phyloP scores from a whole-genome alignment of 169 alveolate genomes.

The Plasmodium billcollinsi region DNA sequence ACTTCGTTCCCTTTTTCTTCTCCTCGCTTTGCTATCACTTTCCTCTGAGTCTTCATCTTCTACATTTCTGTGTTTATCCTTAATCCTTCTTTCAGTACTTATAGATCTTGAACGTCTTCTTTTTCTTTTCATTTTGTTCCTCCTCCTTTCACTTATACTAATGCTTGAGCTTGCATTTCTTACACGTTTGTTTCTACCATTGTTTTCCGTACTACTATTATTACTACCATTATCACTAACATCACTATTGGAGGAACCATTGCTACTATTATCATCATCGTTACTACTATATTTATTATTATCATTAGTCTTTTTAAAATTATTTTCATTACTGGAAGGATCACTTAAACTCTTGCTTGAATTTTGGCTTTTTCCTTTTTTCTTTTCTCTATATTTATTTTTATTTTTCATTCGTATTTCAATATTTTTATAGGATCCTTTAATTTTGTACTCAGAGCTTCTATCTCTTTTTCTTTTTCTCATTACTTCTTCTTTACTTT shows the following conservation, averaged over 20 bases:
- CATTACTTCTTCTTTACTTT: constrained; percentile 9
- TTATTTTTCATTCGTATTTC: constrained; percentile 50
- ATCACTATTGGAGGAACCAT: background rate
- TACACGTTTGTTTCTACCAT: background rate
- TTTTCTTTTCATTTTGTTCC: background rate
- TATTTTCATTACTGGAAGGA: background rate
- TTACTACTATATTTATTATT: too few species aligned
- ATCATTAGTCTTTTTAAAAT: background rate
- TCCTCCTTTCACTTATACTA: background rate
- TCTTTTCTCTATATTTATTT: constrained; percentile 14
- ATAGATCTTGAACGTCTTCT: background rate
- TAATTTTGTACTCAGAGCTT: constrained; percentile 26
- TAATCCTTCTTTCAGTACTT: background rate
- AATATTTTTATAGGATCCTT: constrained; percentile 21
- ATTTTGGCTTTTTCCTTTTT: too few species aligned
- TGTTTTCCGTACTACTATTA: background rate
- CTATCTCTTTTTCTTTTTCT: constrained; percentile 6
- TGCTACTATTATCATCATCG: constrained; percentile 7
- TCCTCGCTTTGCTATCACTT: background rate
- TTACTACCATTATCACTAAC: constrained; percentile 4
- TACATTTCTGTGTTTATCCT: background rate
- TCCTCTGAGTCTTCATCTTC: constrained; percentile 1
- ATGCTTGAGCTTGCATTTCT: background rate
- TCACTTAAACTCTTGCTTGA: background rate
- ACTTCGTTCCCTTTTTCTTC: background rate